These are phyloP conservation scores for Teratosphaeria viscida DNA, from an alignment of 2,329 filamentous ascomycete genomes.

Conservation along the genomic window DNA sequence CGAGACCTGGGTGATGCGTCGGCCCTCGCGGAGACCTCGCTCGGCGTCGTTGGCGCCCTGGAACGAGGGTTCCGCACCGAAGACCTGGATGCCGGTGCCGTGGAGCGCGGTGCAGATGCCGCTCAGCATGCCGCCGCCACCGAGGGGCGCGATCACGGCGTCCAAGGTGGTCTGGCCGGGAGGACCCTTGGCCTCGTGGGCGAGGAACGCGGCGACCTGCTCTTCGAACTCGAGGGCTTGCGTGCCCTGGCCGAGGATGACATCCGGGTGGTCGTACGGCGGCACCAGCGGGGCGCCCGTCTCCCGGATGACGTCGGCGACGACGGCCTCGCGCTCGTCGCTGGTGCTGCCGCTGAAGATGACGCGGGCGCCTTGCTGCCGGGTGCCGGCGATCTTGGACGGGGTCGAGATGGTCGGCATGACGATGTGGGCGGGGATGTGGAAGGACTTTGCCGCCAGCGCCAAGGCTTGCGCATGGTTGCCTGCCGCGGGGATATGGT, in stretches of 20 bases:
- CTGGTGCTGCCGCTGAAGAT: constrained; percentile 74
- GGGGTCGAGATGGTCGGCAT: constrained; percentile 81
- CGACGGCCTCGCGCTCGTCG: constrained; percentile 68
- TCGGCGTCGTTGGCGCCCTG: constrained; percentile 76
- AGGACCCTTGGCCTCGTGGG: constrained; percentile 13
- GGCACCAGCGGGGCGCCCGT: constrained; percentile 74
- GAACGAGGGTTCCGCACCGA: constrained; percentile 75
- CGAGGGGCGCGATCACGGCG: constrained; percentile 65
- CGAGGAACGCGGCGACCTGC: constrained; percentile 53
- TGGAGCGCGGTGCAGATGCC: constrained; percentile 70
- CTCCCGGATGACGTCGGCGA: constrained; percentile 54
- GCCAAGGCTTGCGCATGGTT: constrained; percentile 93
- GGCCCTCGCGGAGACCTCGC: constrained; percentile 54
- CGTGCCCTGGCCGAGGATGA: constrained; percentile 90
- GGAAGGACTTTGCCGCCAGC: constrained; percentile 64
- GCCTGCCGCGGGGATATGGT: constrained; percentile 40
- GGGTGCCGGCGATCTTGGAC: constrained; percentile 75
- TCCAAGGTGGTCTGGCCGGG: constrained; percentile 26
- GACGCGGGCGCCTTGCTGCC: constrained; percentile 64
- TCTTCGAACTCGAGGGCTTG: constrained; percentile 69
- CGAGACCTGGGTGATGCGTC: constrained; percentile 57
- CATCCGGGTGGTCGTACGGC: constrained; percentile 85
- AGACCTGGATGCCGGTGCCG: constrained; percentile 63
- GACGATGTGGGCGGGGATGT: constrained; percentile 74
- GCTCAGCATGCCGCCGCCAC: constrained; percentile 78